Evolutionary conservation across 2,329 filamentous ascomycete species (phyloP).

Genomic region (Colletotrichum scovillei): DNA sequence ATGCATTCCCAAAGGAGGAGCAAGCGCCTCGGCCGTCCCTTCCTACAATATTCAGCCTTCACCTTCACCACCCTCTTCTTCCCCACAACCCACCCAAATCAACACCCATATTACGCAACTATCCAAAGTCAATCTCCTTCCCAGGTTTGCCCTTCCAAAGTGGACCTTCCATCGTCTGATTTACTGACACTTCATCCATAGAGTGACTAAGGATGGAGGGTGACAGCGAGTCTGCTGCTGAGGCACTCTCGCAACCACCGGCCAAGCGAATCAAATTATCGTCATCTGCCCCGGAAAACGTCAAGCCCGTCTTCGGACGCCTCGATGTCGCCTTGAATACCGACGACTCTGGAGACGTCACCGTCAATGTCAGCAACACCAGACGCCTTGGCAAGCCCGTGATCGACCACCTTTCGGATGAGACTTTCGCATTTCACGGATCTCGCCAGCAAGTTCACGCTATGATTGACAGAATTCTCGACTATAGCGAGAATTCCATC

Average conservation of each 20-base stretch:
- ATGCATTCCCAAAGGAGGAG: too few relatives aligned
- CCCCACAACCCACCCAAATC: too few relatives aligned
- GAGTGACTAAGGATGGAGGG: too few relatives aligned
- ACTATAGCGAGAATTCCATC: not conserved
- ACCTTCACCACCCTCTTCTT: too few relatives aligned
- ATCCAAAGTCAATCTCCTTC: too few relatives aligned
- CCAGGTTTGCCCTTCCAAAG: too few relatives aligned
- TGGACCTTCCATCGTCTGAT: too few relatives aligned
- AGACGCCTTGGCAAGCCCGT: not conserved
- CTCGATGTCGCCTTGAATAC: not conserved
- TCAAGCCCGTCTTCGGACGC: not conserved
- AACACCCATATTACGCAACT: too few relatives aligned
- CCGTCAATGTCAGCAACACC: not conserved
- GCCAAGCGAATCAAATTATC: not conserved
- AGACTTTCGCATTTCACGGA: not conserved
- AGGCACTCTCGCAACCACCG: not conserved
- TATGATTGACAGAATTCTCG: not conserved
- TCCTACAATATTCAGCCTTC: too few relatives aligned
- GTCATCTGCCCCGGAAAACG: not conserved
- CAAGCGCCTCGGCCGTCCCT: too few relatives aligned
- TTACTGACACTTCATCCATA: too few relatives aligned
- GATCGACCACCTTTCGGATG: not conserved
- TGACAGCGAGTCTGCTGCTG: too few relatives aligned
- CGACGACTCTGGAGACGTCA: not conserved
- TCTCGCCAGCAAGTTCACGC: not conserved